A percentile compares a stretch with the other conserved stretches of the same genome.
Conservation (phyloP, 805 yeast species). For the Candida yuanshanica region DNA sequence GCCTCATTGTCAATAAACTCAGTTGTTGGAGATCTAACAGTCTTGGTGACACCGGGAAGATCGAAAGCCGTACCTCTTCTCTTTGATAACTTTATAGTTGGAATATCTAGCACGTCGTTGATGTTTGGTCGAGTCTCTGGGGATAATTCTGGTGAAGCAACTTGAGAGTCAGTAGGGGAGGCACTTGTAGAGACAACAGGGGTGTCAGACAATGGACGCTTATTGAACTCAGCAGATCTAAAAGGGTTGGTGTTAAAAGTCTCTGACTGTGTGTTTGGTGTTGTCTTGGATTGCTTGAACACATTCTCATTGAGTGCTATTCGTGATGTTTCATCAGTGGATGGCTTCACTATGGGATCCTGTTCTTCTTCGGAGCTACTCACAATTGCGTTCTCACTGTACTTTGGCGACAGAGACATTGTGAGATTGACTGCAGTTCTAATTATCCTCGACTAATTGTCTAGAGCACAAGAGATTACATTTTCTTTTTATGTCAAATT, state of each 20-base stretch:
- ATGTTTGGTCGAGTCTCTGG: slow-evolving; percentile 18
- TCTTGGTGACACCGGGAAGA: slow-evolving; percentile 86
- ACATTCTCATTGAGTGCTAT: slow-evolving; percentile 2
- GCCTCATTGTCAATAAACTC: slow-evolving; percentile 43
- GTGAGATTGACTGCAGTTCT: neutral
- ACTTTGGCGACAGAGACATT: neutral
- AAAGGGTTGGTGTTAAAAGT: slow-evolving; percentile 19
- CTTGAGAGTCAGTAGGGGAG: slow-evolving; percentile 40
- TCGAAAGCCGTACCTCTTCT: slow-evolving; percentile 79
- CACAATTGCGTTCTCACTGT: slow-evolving; percentile 20
- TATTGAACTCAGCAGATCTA: slow-evolving; percentile 43
- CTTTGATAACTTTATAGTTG: slow-evolving; percentile 27
- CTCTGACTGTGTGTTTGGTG: neutral
- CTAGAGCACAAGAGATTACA: no score
- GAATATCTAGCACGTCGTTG: slow-evolving; percentile 2
- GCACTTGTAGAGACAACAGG: slow-evolving; percentile 55
- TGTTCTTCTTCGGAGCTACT: slow-evolving; percentile 23
- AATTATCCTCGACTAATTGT: no score
- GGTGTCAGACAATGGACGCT: slow-evolving; percentile 70
- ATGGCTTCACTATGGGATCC: slow-evolving; percentile 4
- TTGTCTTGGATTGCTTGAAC: slow-evolving; percentile 1
- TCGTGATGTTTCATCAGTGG: neutral
- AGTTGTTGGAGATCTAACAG: slow-evolving; percentile 60
- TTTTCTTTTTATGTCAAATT: no score
- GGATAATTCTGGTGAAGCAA: slow-evolving; percentile 25